A percentile compares a stretch with the other conserved stretches of the same genome.
Conservation (phyloP, 805 yeast genomes). For the Lipomyces starkeyi region DNA sequence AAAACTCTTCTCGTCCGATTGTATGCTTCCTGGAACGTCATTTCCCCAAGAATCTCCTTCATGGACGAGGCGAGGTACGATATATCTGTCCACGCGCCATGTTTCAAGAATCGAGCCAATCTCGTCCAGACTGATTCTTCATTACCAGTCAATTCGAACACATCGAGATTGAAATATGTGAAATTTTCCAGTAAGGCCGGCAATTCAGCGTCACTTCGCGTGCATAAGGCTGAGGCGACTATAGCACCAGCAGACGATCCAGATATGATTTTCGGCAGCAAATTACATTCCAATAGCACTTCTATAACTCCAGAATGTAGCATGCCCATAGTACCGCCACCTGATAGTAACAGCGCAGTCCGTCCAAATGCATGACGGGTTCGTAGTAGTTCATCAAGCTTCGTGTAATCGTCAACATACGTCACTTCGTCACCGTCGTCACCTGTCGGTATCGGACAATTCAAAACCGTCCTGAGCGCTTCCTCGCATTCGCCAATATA, state of each 20-base stretch:
- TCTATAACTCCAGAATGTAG: slow-evolving; percentile 91
- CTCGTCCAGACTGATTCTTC: slow-evolving; percentile 59
- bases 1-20: slow-evolving; percentile 92
- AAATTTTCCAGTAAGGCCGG: slow-evolving; percentile 58
- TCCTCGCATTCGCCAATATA: slow-evolving; percentile 77
- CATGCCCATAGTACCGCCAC: slow-evolving; percentile 94
- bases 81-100: slow-evolving; percentile 89
- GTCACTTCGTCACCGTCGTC: slow-evolving; percentile 35
- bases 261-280: slow-evolving; percentile 84
- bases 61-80: slow-evolving; percentile 72
- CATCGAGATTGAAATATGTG: slow-evolving; percentile 49
- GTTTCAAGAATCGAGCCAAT: slow-evolving; percentile 69
- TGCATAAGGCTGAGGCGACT: slow-evolving; percentile 85
- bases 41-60: slow-evolving; percentile 79
- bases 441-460: slow-evolving; percentile 41
- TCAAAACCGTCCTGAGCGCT: slow-evolving; percentile 45
- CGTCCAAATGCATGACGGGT: slow-evolving; percentile 91
- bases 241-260: slow-evolving; percentile 98
- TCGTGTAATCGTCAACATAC: slow-evolving; percentile 65
- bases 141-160: slow-evolving; percentile 62
- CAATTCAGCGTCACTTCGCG: slow-evolving; percentile 73
- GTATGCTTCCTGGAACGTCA: slow-evolving; percentile 93
- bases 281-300: slow-evolving; percentile 71
- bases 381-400: slow-evolving; percentile 80
- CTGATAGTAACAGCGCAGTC: slow-evolving; percentile 92